phyloP scores from a whole-genome alignment of 345 rosid genomes.

The Dimocarpus longan region DNA sequence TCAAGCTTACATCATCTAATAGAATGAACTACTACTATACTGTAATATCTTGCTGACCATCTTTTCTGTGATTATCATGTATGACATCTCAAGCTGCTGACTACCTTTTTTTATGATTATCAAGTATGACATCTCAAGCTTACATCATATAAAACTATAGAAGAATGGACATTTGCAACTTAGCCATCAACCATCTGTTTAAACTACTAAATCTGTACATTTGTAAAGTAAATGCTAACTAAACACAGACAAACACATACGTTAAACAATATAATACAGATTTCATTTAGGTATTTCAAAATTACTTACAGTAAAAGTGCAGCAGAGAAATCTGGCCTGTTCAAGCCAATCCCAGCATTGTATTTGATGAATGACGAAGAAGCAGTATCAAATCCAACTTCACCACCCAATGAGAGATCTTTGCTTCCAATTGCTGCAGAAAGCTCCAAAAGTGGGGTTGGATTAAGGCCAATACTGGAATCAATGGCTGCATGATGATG shows the following conservation, averaged over 20 bases:
- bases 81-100: neutral
- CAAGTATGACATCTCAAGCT: neutral
- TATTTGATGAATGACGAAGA: constrained; percentile 67
- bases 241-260: neutral
- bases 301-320: constrained; percentile 68
- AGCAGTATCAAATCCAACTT: constrained; percentile 74
- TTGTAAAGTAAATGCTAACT: neutral
- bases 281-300: neutral
- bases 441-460: constrained; percentile 69
- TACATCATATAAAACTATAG: neutral
- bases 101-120: constrained; percentile 1
- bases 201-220: neutral
- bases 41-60: neutral
- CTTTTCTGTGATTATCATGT: constrained; percentile 1
- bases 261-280: neutral
- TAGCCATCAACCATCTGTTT: neutral
- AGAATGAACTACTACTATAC: too few species aligned
- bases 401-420: constrained; percentile 67
- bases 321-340: constrained; percentile 62
- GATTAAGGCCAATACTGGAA: constrained; percentile 79
- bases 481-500: constrained; percentile 72
- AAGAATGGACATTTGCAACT: neutral
- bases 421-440: constrained; percentile 77
- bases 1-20: neutral
- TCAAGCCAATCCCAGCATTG: constrained; percentile 70